These are phyloP conservation scores for Hymenoscyphus repandus DNA, from an alignment of 2,329 filamentous ascomycete species.

Conservation along the genomic window DNA sequence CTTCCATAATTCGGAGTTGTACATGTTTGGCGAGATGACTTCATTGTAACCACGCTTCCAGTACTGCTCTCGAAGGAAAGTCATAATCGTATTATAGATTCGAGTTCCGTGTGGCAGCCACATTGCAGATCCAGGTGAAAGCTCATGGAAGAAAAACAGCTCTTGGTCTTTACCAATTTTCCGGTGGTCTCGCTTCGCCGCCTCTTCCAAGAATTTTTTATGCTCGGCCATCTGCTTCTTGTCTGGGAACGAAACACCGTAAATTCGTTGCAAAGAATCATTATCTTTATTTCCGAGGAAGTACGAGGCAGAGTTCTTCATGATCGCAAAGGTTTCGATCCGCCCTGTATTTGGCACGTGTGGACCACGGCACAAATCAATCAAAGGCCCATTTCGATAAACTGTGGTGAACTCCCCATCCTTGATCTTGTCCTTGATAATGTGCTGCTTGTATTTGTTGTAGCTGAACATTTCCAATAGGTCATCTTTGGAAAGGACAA, in stretches of 20 bases:
- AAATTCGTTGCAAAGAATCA: slow-evolving; percentile 92
- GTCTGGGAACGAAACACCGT: slow-evolving; percentile 92
- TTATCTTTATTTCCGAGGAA: slow-evolving; percentile 92
- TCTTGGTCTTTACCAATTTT: slow-evolving; percentile 94
- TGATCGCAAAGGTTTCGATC: slow-evolving; percentile 91
- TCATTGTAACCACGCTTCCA: slow-evolving; percentile 91
- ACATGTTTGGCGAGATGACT: slow-evolving; percentile 96
- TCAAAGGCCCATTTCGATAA: slow-evolving; percentile 84
- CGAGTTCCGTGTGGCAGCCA: slow-evolving; percentile 88
- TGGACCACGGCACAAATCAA: slow-evolving; percentile 91
- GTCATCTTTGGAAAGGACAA: slow-evolving; percentile 85
- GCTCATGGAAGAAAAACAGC: slow-evolving; percentile 93
- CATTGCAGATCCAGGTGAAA: slow-evolving; percentile 90
- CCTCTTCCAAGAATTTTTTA: slow-evolving; percentile 92
- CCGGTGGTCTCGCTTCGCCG: slow-evolving; percentile 93
- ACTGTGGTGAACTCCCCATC: slow-evolving; percentile 90
- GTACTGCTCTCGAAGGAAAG: slow-evolving; percentile 81
- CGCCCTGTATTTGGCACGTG: slow-evolving; percentile 91
- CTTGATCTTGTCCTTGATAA: slow-evolving; percentile 87
- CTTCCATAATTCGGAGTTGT: slow-evolving; percentile 89
- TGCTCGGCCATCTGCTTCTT: slow-evolving; percentile 94
- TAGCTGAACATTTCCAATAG: slow-evolving; percentile 94
- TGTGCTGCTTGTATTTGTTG: slow-evolving; percentile 98
- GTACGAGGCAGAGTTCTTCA: slow-evolving; percentile 74
- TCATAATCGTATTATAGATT: slow-evolving; percentile 85